These are phyloP conservation scores for Rhazya stricta DNA, from an alignment of 257 asterid genomes.

Conservation along the genomic window DNA sequence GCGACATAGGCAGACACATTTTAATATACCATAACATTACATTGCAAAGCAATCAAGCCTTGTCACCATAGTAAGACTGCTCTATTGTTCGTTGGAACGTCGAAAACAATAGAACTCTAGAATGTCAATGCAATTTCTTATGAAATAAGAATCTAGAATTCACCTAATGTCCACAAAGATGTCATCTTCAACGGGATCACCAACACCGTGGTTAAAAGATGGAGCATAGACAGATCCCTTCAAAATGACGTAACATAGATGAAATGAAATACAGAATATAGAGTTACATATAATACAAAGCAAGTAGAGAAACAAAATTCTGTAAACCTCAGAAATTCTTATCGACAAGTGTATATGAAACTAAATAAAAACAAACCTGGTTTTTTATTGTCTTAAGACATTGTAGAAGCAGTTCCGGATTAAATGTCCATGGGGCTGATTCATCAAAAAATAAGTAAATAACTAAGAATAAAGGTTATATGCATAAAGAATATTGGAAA, in stretches of 20 bases:
- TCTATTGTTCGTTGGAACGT: not conserved
- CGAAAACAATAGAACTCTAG: not conserved
- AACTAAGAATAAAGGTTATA: not conserved
- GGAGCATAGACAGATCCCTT: conserved; percentile 90
- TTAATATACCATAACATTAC: not conserved
- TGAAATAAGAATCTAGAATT: conserved; percentile 23
- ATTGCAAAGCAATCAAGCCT: not conserved
- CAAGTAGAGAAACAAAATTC: not conserved
- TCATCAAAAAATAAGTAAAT: conserved; percentile 10
- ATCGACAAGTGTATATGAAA: not conserved
- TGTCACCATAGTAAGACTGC: not conserved
- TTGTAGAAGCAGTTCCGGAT: conserved; percentile 56
- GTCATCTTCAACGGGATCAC: conserved; percentile 95
- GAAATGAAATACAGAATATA: not conserved
- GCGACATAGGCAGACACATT: not conserved
- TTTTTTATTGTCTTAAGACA: conserved; percentile 61
- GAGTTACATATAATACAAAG: not conserved
- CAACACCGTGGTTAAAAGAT: conserved; percentile 91
- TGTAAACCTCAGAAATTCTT: not conserved
- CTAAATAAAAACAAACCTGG: conserved; percentile 41
- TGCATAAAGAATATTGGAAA: not conserved
- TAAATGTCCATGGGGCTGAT: conserved; percentile 98
- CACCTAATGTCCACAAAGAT: conserved; percentile 81
- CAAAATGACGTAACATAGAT: conserved; percentile 14
- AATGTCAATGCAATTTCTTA: not conserved